Evolutionary conservation across 2,329 filamentous ascomycete genomes (phyloP).

Genomic region (Albophoma yamanashiensis): DNA sequence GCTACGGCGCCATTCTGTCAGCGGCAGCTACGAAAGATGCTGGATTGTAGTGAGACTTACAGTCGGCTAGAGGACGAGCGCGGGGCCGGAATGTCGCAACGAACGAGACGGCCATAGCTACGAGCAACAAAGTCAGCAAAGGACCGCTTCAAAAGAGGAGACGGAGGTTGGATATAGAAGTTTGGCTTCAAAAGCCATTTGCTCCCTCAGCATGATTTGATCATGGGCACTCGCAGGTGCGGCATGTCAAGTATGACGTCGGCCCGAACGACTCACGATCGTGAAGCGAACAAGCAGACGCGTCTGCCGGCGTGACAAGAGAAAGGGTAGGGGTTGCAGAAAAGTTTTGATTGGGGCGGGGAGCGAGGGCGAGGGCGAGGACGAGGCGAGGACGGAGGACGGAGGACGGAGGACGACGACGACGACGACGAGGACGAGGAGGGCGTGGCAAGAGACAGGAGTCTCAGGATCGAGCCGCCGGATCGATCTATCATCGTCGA

Average conservation of each 20-base stretch:
- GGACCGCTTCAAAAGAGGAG: constrained; percentile 13
- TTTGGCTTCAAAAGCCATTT: neutral
- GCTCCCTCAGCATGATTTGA: constrained; percentile 4
- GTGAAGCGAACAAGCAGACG: constrained; percentile 14
- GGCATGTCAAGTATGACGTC: constrained; percentile 11
- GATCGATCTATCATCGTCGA: constrained; percentile 21
- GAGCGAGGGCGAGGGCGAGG: neutral
- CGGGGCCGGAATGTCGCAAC: constrained; percentile 95
- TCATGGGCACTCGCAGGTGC: constrained; percentile 7
- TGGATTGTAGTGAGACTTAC: constrained; percentile 47
- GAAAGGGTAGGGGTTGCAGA: constrained; percentile 9
- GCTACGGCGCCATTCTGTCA: constrained; percentile 26
- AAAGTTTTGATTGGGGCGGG: constrained; percentile 4
- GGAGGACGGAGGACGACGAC: constrained; percentile 12
- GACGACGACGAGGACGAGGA: constrained; percentile 14
- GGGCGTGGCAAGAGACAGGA: constrained; percentile 8
- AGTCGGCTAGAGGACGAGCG: constrained; percentile 88
- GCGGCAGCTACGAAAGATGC: neutral
- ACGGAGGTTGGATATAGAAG: constrained; percentile 5
- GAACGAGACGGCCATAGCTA: constrained; percentile 94
- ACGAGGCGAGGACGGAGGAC: constrained; percentile 10
- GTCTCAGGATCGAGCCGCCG: constrained; percentile 13
- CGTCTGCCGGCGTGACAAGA: constrained; percentile 13
- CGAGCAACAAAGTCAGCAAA: constrained; percentile 31
- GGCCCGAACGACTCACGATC: constrained; percentile 14